Conservation (phyloP, 192 early-diverging fungal genomes). For the Coemansia sp. region DNA sequence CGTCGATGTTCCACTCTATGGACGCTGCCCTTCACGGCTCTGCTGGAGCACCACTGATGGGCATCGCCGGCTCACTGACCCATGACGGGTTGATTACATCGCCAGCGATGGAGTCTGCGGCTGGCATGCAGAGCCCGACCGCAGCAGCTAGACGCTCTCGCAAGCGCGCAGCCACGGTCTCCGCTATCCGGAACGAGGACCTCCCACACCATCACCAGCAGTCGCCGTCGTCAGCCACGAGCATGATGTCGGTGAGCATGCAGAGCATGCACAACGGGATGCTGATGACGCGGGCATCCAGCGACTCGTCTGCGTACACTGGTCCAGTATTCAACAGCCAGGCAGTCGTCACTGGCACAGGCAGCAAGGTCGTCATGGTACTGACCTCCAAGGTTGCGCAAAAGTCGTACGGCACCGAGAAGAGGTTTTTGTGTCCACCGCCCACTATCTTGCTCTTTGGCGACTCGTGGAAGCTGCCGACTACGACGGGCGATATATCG, state of each 20-base stretch:
- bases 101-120: not conserved
- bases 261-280: slow-evolving; percentile 11
- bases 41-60: not conserved
- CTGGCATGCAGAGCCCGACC: slow-evolving; percentile 30
- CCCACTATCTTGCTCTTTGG: slow-evolving; percentile 80
- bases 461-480: slow-evolving; percentile 65
- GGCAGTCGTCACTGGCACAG: slow-evolving; percentile 47
- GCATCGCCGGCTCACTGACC: slow-evolving; percentile 2
- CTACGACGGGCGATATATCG: slow-evolving; percentile 24
- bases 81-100: slow-evolving; percentile 9
- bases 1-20: slow-evolving; percentile 16
- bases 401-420: slow-evolving; percentile 92
- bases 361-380: slow-evolving; percentile 66
- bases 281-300: not conserved
- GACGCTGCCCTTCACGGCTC: slow-evolving; percentile 13
- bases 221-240: slow-evolving; percentile 15
- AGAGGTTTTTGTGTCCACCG: slow-evolving; percentile 85
- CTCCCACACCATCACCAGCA: slow-evolving; percentile 18
- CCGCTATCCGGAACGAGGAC: slow-evolving; percentile 28
- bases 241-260: slow-evolving; percentile 9
- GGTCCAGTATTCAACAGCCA: slow-evolving; percentile 52
- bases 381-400: slow-evolving; percentile 87
- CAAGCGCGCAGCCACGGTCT: slow-evolving; percentile 51
- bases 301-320: slow-evolving; percentile 13
- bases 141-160: slow-evolving; percentile 29